Base-by-base conservation (phyloP, 2,329 filamentous ascomycete genomes). In the Microcera coccophila region DNA sequence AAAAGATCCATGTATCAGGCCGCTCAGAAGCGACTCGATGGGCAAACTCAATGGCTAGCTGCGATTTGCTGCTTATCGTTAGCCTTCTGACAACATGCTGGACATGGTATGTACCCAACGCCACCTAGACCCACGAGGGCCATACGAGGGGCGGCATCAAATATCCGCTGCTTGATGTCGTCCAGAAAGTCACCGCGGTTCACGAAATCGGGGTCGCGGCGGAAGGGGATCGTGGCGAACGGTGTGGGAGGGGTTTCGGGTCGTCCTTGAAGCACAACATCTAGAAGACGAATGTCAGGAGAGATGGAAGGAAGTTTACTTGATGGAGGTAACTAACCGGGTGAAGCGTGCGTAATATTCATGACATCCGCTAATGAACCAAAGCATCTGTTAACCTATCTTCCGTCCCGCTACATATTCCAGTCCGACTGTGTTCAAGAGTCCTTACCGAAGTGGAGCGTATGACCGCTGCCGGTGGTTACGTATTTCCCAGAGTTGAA, bases 91-190 rank as follows among this genome's bases (percentile, higher is more conserved):
- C 45, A 12, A 20, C 9, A 2, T 5, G 16, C 17, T 5, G 5
- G 19, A 10, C 16, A 17, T 15, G 15, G 10, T 28, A 24, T 16
- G 12, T 42, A 50, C 41, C 66, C 48, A 28, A 65, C 53, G 14
- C 65, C 63, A 4, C 65, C 66, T 2, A 68, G 41, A n/a, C 66
- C 65, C 0, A 62, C 52, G 8, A 67, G 54, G 2, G 61, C 62
- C 5, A 63, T 51, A 1, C 59, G 57, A 2, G 39, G 34, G 1
- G 39, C 31, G 2, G 49, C 46, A 11, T 47, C 26, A 8, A 42
- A 41, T 29, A 52, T 60, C 43, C 48, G 46, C 15, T 51, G 12
- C 14, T 39, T 35, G 18, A 65, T 38, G 36, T 54, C 54, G 3
- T 40, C 26, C 9, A 62, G 48, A 18, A 66, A 52, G 22, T 54